phyloP scores from a whole-genome alignment of 1,284 basidiomycete species.

The Marasmius tenuissimus region DNA sequence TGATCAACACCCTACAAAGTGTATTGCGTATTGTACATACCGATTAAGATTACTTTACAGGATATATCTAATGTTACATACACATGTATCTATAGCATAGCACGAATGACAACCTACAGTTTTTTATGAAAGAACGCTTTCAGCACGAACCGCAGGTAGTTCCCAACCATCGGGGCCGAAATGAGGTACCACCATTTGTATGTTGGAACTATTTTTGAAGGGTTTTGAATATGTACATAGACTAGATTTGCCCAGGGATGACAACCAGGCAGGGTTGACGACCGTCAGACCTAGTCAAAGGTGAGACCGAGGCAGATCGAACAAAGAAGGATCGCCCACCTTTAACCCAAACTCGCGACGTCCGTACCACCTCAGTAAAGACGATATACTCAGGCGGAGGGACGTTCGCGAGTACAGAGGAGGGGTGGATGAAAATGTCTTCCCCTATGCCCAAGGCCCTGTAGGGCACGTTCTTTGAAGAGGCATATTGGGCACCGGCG shows the following conservation, averaged over 20 bases:
- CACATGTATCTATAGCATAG: conserved; percentile 2
- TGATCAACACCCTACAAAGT: background rate
- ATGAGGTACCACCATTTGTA: conserved; percentile 73
- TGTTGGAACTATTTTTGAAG: conserved; percentile 64
- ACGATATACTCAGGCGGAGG: conserved; percentile 88
- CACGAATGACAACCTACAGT: conserved; percentile 7
- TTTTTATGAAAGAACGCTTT: conserved; percentile 9
- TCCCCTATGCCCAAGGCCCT: conserved; percentile 80
- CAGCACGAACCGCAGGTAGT: conserved; percentile 71
- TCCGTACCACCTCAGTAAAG: conserved; percentile 81
- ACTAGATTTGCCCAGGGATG: conserved; percentile 72
- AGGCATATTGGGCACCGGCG: conserved; percentile 71
- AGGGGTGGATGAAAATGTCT: conserved; percentile 93
- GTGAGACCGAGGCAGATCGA: conserved; percentile 10
- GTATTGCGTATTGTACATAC: conserved; percentile 7
- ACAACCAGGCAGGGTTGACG: conserved; percentile 89
- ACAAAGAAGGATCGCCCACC: conserved; percentile 44
- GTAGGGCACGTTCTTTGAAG: conserved; percentile 83
- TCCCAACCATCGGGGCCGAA: conserved; percentile 87
- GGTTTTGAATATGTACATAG: conserved; percentile 92
- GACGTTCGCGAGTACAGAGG: conserved; percentile 71
- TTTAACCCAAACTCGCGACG: conserved; percentile 80
- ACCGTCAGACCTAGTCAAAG: conserved; percentile 70
- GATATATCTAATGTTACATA: background rate
- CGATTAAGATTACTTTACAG: conserved; percentile 4